Evolutionary conservation across 805 yeast genomes (phyloP).

Genomic region (Candida krabiensis): DNA sequence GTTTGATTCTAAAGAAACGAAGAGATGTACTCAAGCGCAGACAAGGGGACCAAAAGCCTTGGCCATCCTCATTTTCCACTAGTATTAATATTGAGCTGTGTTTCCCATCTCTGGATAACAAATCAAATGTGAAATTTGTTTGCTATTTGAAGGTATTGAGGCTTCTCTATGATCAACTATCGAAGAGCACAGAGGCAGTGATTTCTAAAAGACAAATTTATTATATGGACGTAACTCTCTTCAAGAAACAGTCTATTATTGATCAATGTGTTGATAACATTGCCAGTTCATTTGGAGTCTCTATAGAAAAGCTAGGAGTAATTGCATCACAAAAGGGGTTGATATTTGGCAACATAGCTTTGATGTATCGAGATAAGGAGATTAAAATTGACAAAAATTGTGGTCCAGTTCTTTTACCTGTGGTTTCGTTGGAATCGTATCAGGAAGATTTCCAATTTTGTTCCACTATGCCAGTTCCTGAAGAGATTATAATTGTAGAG

Average conservation of each 20-base stretch:
- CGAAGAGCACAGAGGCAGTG: not conserved
- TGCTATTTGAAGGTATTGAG: conserved; percentile 24
- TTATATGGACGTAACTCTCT: conserved; percentile 56
- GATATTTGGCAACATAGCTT: conserved; percentile 39
- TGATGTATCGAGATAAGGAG: conserved; percentile 17
- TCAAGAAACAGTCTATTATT: conserved; percentile 43
- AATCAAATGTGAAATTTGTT: conserved; percentile 20
- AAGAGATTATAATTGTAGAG: conserved; percentile 45
- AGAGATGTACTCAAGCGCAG: conserved; percentile 8
- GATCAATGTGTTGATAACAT: conserved; percentile 40
- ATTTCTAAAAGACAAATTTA: conserved; percentile 57
- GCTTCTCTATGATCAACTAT: conserved; percentile 17
- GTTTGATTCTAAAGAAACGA: conserved; percentile 15
- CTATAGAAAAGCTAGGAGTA: conserved; percentile 41
- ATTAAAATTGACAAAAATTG: conserved; percentile 12
- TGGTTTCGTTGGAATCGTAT: conserved; percentile 27
- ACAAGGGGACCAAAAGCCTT: conserved; percentile 2
- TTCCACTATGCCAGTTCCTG: conserved; percentile 12
- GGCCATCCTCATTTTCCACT: not conserved
- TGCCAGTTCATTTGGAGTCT: conserved; percentile 37
- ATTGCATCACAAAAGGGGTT: conserved; percentile 59
- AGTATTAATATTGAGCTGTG: conserved; percentile 12
- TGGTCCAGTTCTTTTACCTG: conserved; percentile 39
- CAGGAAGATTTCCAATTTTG: conserved; percentile 18
- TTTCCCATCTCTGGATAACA: conserved; percentile 21